Base-by-base conservation (phyloP, 805 yeast genomes). In the Brettanomyces nanus region DNA sequence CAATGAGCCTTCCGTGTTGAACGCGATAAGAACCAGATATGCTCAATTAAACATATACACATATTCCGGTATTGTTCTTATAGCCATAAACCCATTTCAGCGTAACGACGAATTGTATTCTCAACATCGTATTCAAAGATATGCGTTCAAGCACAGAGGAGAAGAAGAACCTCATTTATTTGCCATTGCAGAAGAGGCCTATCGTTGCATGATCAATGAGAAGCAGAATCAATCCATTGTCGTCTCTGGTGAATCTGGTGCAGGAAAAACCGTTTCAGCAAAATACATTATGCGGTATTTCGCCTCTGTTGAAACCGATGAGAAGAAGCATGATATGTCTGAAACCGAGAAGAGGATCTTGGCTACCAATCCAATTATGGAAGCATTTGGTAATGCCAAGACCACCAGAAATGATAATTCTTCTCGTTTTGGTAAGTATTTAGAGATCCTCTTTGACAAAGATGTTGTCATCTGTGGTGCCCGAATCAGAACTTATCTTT, bases 311-410 rank as follows among this genome's bases (percentile, higher is more conserved):
- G 97, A 90, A 43, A 59, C 64, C 7, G 68, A 68, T 45, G 56
- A 55, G 29, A 59, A 65, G 37, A 44, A 52, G 19, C 65, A 63
- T 47, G 90, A 85, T 47, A 81, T 90, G 81, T 82, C 94, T 22
- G 83, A 81, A 44, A 90, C 90, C 20, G 98, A 90, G 63, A 83
- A 84, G 55, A 95, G 85, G 63, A 90, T 90, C 40, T 71, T 90
- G 53, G 97, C 98, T 11, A 92, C 97, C 0, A 90, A 90, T 57
- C 97, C 97, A 3, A 82, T 92, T 51, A 83, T 92, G 81, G 98
- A 92, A 65, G 92, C 97, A 0, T 92, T 92, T 62, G 98, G 98
- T 68, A 92, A 94, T 61, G 97, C 98, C 6, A 90, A 90, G 58
- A 90, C 98, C 2, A 82, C 95, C 15, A 80, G 98, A 68, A 90